Percentiles rank a stretch among this genome's conserved stretches.
phyloP scores from a whole-genome alignment of 2,329 filamentous ascomycete genomes.

The Fusarium tricinctum region DNA sequence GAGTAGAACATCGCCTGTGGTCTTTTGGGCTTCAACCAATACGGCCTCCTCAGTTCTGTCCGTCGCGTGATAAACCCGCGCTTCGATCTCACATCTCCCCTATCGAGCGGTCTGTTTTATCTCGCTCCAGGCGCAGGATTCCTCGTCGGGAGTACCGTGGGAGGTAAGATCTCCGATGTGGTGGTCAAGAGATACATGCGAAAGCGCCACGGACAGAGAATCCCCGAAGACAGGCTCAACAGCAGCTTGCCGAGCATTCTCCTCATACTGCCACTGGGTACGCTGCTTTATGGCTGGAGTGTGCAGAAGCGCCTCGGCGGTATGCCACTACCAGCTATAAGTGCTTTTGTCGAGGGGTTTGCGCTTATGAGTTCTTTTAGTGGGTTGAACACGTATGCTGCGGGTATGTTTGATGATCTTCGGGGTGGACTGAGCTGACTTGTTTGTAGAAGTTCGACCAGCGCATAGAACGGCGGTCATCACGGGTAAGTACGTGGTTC shows the following conservation, averaged over 20 bases:
- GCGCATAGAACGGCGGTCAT: slow-evolving; percentile 46
- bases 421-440: not conserved
- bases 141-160: slow-evolving; percentile 73
- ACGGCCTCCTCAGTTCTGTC: slow-evolving; percentile 72
- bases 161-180: slow-evolving; percentile 64
- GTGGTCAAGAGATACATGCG: slow-evolving; percentile 57
- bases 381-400: slow-evolving; percentile 57
- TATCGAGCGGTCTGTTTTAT: slow-evolving; percentile 77
- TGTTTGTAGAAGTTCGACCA: slow-evolving; percentile 36
- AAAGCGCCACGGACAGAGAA: slow-evolving; percentile 53
- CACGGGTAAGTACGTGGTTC: slow-evolving; percentile 47
- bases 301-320: slow-evolving; percentile 53
- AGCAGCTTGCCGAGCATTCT: slow-evolving; percentile 52
- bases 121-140: slow-evolving; percentile 77
- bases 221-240: slow-evolving; percentile 53
- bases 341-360: slow-evolving; percentile 52
- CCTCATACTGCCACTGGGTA: slow-evolving; percentile 51
- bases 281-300: slow-evolving; percentile 56
- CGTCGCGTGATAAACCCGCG: slow-evolving; percentile 77
- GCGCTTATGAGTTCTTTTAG: slow-evolving; percentile 57
- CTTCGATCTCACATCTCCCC: slow-evolving; percentile 73
- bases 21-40: slow-evolving; percentile 54
- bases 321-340: slow-evolving; percentile 54
- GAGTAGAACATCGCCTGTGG: slow-evolving; percentile 47
- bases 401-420: slow-evolving; percentile 44